Conservation (phyloP, 352 stramenopile genomes). For the Globisporangium camurandrum region DNA sequence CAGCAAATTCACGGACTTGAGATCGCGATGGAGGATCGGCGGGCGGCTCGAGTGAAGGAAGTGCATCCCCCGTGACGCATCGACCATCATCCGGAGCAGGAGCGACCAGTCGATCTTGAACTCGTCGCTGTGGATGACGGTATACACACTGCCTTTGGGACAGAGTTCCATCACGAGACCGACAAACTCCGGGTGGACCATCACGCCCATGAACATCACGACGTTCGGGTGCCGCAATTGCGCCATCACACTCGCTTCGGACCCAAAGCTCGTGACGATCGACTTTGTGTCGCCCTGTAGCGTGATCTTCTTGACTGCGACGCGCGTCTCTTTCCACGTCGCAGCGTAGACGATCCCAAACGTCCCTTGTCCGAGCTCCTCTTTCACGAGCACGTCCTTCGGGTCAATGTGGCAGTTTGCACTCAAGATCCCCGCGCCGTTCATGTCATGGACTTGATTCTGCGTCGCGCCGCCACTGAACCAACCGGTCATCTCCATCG, state of each 20-base stretch:
- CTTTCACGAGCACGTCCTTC: constrained; percentile 72
- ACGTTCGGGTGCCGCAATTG: constrained; percentile 80
- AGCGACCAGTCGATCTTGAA: constrained; percentile 83
- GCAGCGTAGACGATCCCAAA: constrained; percentile 74
- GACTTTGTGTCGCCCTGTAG: constrained; percentile 69
- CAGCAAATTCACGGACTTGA: constrained; percentile 88
- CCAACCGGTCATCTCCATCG: constrained; percentile 85
- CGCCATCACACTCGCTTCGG: constrained; percentile 77
- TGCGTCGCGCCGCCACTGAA: constrained; percentile 67
- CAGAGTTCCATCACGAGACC: constrained; percentile 87
- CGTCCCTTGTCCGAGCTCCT: constrained; percentile 68
- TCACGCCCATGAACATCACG: constrained; percentile 89
- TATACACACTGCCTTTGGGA: constrained; percentile 80
- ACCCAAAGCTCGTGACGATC: constrained; percentile 78
- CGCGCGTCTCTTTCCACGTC: constrained; percentile 74
- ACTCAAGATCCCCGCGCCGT: constrained; percentile 48
- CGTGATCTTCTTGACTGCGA: constrained; percentile 83
- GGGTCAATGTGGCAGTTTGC: constrained; percentile 81
- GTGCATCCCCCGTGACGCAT: constrained; percentile 85
- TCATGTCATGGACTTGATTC: constrained; percentile 38
- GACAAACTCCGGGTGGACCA: constrained; percentile 82
- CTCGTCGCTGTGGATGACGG: constrained; percentile 67
- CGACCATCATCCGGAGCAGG: constrained; percentile 81
- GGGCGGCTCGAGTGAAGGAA: constrained; percentile 87
- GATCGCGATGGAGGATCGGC: constrained; percentile 84